Evolutionary conservation across 2,329 filamentous ascomycete genomes (phyloP).

Genomic region (Ophiosphaerella narmari): DNA sequence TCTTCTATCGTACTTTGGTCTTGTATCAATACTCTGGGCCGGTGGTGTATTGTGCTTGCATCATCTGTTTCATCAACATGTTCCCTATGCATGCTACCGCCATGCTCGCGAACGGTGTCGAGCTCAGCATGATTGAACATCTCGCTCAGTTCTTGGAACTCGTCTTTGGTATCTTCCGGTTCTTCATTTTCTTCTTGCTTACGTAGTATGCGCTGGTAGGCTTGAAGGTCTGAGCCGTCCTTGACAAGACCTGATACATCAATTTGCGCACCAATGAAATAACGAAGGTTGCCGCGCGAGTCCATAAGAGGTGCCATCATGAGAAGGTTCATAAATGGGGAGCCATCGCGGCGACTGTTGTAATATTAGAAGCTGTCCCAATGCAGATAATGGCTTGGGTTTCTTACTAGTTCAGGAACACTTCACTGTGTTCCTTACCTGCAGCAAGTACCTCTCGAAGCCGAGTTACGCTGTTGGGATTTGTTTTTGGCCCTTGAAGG

Average conservation of each 20-base stretch:
- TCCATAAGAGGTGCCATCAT: conserved; percentile 75
- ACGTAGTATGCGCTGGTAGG: conserved; percentile 57
- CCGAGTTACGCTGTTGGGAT: conserved; percentile 64
- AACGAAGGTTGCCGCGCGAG: conserved; percentile 67
- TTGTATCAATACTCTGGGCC: conserved; percentile 55
- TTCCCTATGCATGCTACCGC: conserved; percentile 66
- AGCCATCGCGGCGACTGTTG: conserved; percentile 69
- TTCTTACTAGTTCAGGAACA: conserved; percentile 72
- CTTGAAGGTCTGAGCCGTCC: conserved; percentile 68
- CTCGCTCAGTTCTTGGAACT: conserved; percentile 69
- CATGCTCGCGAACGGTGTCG: conserved; percentile 64
- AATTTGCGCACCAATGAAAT: conserved; percentile 74
- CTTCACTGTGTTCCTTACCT: conserved; percentile 73
- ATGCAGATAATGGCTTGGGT: too few relatives aligned
- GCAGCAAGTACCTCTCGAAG: conserved; percentile 64
- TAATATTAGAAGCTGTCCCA: conserved; percentile 5
- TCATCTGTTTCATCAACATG: conserved; percentile 55
- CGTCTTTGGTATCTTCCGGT: conserved; percentile 55
- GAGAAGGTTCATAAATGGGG: conserved; percentile 76
- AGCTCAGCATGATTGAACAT: conserved; percentile 73
- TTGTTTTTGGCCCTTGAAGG: conserved; percentile 75
- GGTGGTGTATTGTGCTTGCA: conserved; percentile 31
- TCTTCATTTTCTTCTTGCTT: conserved; percentile 38
- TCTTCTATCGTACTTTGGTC: conserved; percentile 49
- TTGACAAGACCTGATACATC: conserved; percentile 72